Evolutionary conservation across 345 rosid genomes (phyloP).

Genomic region (Syzygium grande): DNA sequence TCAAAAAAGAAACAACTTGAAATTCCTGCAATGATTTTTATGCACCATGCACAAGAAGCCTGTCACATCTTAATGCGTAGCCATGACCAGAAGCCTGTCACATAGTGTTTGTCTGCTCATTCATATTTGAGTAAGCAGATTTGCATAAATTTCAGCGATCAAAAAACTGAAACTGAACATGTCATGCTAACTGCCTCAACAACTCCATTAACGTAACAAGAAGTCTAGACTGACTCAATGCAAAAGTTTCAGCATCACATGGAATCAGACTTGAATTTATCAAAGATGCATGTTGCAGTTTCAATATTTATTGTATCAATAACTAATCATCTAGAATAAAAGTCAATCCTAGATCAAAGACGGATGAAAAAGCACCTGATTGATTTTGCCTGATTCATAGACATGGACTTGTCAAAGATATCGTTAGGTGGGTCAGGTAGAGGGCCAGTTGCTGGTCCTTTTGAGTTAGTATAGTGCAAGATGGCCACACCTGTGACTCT

Average conservation of each 20-base stretch:
- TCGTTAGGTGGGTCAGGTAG: constrained; percentile 66
- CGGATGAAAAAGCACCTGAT: constrained; percentile 46
- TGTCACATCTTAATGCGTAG: not conserved
- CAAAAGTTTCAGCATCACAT: not conserved
- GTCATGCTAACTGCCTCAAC: not conserved
- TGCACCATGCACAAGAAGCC: not conserved
- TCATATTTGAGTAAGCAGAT: not conserved
- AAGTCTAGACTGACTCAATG: not conserved
- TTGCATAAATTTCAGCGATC: not conserved
- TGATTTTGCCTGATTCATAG: constrained; percentile 78
- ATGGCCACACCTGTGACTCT: constrained; percentile 88
- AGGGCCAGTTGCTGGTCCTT: constrained; percentile 74
- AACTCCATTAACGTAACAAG: not conserved
- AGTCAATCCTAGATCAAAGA: not conserved
- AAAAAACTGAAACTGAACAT: not conserved
- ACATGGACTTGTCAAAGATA: constrained; percentile 62
- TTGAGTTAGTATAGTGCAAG: constrained; percentile 88
- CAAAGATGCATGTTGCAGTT: not conserved
- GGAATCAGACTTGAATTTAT: not conserved
- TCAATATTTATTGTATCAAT: not conserved
- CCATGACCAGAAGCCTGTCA: not conserved
- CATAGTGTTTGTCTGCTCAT: not conserved
- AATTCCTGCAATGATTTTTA: not conserved
- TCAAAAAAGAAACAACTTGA: not conserved
- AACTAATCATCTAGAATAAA: not conserved